Percentiles rank a stretch among this genome's conserved stretches.
phyloP scores from a whole-genome alignment of 345 rosid genomes.

The Arabidopsis suecica region DNA sequence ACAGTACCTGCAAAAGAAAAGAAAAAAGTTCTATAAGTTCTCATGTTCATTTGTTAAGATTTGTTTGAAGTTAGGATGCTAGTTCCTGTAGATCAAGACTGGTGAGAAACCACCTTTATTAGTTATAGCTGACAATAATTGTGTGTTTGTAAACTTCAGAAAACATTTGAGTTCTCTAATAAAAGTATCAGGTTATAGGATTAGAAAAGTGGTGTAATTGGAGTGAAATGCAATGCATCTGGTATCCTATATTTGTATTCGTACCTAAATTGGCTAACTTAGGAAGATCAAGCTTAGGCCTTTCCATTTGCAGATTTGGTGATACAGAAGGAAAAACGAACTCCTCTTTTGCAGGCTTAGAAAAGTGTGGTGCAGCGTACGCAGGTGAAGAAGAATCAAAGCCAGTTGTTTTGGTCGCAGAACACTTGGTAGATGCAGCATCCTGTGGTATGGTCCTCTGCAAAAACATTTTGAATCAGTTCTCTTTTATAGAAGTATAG shows the following conservation, averaged over 20 bases:
- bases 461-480: slow-evolving; percentile 15
- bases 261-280: slow-evolving; percentile 54
- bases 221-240: background rate
- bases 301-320: slow-evolving; percentile 26
- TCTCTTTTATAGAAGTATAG: background rate
- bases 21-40: background rate
- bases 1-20: slow-evolving; percentile 48
- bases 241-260: slow-evolving; percentile 15
- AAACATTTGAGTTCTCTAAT: background rate
- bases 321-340: slow-evolving; percentile 11
- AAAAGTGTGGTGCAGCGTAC: slow-evolving; percentile 53
- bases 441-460: slow-evolving; percentile 41
- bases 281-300: slow-evolving; percentile 49
- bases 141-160: background rate
- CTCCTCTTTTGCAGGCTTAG: slow-evolving; percentile 43
- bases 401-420: slow-evolving; percentile 31
- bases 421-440: slow-evolving; percentile 33
- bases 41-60: background rate
- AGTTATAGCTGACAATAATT: background rate
- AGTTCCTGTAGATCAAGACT: background rate
- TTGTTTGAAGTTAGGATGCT: background rate
- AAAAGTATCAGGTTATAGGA: background rate
- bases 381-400: slow-evolving; percentile 53
- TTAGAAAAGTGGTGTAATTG: background rate
- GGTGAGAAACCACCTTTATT: slow-evolving; percentile 1